Evolutionary conservation across 495 filamentous ascomycete species (phyloP).

Genomic region (Glonium stellatum): DNA sequence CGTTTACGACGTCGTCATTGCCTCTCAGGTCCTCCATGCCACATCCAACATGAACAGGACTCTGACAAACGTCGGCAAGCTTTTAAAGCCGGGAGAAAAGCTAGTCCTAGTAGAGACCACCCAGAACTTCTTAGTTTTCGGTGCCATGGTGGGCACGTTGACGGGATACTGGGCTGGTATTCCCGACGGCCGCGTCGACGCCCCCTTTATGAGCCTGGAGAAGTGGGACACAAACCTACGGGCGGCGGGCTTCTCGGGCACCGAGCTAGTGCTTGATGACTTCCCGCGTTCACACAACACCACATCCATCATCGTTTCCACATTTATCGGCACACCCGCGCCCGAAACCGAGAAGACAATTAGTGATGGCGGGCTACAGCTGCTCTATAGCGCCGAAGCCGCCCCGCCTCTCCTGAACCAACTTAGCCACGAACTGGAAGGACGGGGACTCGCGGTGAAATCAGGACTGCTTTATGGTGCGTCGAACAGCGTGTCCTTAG

Average conservation of each 20-base stretch:
- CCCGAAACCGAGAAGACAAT: background rate
- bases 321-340: background rate
- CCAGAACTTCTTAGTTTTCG: background rate
- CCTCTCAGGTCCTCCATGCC: conserved; percentile 8
- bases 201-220: conserved; percentile 2
- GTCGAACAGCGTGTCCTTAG: background rate
- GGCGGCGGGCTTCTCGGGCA: conserved; percentile 11
- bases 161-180: conserved; percentile 6
- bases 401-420: background rate
- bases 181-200: background rate
- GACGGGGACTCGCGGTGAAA: background rate
- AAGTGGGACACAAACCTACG: background rate
- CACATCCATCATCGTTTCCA: background rate
- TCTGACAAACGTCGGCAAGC: conserved; percentile 3
- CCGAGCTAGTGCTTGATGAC: conserved; percentile 9
- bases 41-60: background rate
- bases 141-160: conserved; percentile 1
- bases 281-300: background rate
- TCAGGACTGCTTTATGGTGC: background rate
- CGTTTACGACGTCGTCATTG: conserved; percentile 19
- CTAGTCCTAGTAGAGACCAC: conserved; percentile 13
- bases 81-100: conserved; percentile 19
- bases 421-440: background rate
- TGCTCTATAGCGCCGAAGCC: background rate
- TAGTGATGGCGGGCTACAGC: background rate